Evolutionary conservation across 257 asterid genomes (phyloP), one percentile per base, ranked within the genome.

Genomic region (Salvia splendens): DNA sequence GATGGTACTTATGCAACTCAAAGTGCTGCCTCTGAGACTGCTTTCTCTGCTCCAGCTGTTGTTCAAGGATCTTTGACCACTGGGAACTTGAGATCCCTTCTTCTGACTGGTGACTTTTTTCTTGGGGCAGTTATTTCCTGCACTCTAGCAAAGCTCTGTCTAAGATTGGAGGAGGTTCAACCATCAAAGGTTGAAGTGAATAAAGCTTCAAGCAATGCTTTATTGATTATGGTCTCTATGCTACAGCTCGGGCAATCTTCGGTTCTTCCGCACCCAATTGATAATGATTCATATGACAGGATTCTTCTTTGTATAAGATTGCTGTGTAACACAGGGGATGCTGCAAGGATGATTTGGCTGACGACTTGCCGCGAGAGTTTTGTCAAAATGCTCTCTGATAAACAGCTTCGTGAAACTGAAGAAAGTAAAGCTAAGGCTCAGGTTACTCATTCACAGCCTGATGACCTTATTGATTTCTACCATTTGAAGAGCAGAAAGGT

Each of bases 11-110:
- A 92, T 59, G 98, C 98, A 58, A 92, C 98, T 57, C 98, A 89
- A 79, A 92, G 95, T 82, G 98, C 98, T 74, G 98, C 98, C 52
- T 92, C 98, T 58, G 98, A 92, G 80, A 92, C 98, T 76, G 87
- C 89, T 69, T 86, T 89, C 74, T 79, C 92, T 30, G 84, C 94
- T 55, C 90, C 95, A 56, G 82, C 86, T 74, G 90, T 89, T 14
- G 90, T 85, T 62, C 95, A 84, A 43, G 95, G 95, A 68, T 85
- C 95, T 65, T 77, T 80, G 77, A 63, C 86, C 20, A 42, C 86
- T 52, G 96, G 87, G 51, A 89, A 84, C 74, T 79, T 92, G 86
- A 85, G 98, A 81, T 85, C 98, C 69, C 98, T 92, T 79, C 87
- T 92, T 65, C 87, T 92, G 24, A 82, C 90, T 52, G 98, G 98